Evolutionary conservation across 352 stramenopile genomes (phyloP).

Genomic region (Peronospora tabacina): DNA sequence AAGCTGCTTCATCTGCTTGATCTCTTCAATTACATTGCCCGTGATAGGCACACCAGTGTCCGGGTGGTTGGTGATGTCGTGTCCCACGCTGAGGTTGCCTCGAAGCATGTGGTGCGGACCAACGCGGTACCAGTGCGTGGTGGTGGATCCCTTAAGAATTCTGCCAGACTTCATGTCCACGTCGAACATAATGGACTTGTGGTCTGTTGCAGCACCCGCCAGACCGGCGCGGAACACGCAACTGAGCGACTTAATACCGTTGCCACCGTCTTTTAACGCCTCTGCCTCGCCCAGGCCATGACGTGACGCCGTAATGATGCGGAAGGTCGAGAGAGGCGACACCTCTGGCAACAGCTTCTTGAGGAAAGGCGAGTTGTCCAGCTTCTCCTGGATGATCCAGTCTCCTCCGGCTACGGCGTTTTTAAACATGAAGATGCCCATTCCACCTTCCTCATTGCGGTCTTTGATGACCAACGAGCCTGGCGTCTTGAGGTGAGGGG

Average conservation of each 20-base stretch:
- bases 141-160: conserved; percentile 93
- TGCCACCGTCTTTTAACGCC: conserved; percentile 38
- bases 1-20: conserved; percentile 78
- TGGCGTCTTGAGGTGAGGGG: conserved; percentile 88
- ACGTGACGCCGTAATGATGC: conserved; percentile 93
- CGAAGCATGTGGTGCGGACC: conserved; percentile 65
- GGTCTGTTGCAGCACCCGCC: conserved; percentile 87
- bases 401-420: conserved; percentile 91
- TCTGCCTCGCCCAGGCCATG: conserved; percentile 46
- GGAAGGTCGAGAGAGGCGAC: conserved; percentile 95
- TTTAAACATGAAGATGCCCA: conserved; percentile 97
- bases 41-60: conserved; percentile 84
- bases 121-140: conserved; percentile 94
- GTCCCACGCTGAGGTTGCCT: conserved; percentile 70
- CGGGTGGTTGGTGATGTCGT: conserved; percentile 86
- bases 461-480: conserved; percentile 94
- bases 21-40: conserved; percentile 84
- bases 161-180: conserved; percentile 91
- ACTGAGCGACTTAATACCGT: conserved; percentile 71
- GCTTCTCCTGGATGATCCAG: conserved; percentile 96
- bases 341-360: conserved; percentile 87
- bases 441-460: conserved; percentile 95
- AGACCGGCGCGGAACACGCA: conserved; percentile 73
- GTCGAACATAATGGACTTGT: conserved; percentile 98
- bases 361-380: conserved; percentile 91